Evolutionary conservation across 768 basidiomycete species (phyloP), one percentile per base, ranked within the genome.

Genomic region (Filobasidium floriforme): DNA sequence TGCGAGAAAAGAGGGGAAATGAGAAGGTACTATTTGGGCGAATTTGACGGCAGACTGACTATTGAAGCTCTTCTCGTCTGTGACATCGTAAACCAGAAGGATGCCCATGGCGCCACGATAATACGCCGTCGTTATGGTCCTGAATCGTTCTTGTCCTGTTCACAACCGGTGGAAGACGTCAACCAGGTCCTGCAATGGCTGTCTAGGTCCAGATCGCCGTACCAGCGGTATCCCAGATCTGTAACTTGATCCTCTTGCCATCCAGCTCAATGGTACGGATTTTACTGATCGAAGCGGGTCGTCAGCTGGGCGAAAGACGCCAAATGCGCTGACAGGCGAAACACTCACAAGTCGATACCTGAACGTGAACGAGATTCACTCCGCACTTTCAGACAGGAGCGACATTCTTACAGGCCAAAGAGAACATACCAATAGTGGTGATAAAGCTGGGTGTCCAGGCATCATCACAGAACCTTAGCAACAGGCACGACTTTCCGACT

Each of bases 21-120:
- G 19, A 37, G 32, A 37, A 37, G 3, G 3, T 3, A 37, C 32
- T 37, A 37, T 37, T 37, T 37, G 32, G 32, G 32, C 9, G 32
- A 9, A n/a, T n/a, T n/a, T 10, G 32, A 4, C n/a, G 84, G 32
- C 32, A 37, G 32, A 37, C 32, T 37, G 4, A 97, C 94, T 96
- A 80, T 92, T 90, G 83, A 96, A 97, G 11, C 90, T 92, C 66
- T 87, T 84, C 77, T 92, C 89, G 78, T 94, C 92, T 18, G 74
- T 75, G 41, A 98, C 93, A 75, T 93, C 92, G 80, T 97, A 99
- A 22, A 99, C 93, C 66, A 99, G 85, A 63, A 99, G 83, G 75
- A 98, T 99, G 61, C 96, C 96, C 88, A 96, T 94, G 26, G 96
- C 96, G 44, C 94, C 94, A 69, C 96, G 90, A 83, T 99, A 99